phyloP scores from a whole-genome alignment of 257 asterid species.

The Misopates orontium region DNA sequence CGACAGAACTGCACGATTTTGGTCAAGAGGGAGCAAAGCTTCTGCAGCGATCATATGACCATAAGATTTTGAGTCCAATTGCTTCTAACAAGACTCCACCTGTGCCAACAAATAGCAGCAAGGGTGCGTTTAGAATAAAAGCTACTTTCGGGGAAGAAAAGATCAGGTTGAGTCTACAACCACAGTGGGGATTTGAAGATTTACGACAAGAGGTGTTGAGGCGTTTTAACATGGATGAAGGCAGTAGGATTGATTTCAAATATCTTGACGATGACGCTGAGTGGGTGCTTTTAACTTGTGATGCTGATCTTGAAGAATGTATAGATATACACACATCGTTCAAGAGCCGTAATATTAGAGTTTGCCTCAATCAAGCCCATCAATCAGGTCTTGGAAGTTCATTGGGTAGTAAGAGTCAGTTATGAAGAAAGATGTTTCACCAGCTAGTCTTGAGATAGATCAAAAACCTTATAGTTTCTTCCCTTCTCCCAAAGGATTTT shows the following conservation, averaged over 20 bases:
- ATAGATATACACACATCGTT: constrained; percentile 59
- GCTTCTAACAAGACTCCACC: constrained; percentile 41
- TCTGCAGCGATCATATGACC: constrained; percentile 59
- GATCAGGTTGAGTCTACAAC: constrained; percentile 63
- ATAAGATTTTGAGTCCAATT: constrained; percentile 40
- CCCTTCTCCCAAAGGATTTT: too few relatives aligned
- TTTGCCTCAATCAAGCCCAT: constrained; percentile 47
- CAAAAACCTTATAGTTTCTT: too few relatives aligned
- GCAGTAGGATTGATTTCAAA: constrained; percentile 48
- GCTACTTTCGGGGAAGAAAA: constrained; percentile 72
- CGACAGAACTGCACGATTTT: constrained; percentile 45
- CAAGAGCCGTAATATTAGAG: constrained; percentile 54
- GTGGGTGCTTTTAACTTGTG: constrained; percentile 85
- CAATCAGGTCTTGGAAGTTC: constrained; percentile 55
- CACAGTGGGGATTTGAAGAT: constrained; percentile 56
- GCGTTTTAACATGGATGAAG: constrained; percentile 64
- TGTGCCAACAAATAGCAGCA: constrained; percentile 39
- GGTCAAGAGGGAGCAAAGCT: constrained; percentile 53
- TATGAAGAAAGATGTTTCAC: background rate
- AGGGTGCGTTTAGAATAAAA: constrained; percentile 49
- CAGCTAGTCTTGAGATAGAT: too few relatives aligned
- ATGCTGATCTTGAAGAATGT: constrained; percentile 87
- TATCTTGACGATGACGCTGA: constrained; percentile 78
- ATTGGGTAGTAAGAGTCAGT: constrained; percentile 55
- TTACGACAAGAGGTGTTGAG: constrained; percentile 51